Conservation (phyloP, 177 flowering plant species). For the Tripterygium wilfordii region DNA sequence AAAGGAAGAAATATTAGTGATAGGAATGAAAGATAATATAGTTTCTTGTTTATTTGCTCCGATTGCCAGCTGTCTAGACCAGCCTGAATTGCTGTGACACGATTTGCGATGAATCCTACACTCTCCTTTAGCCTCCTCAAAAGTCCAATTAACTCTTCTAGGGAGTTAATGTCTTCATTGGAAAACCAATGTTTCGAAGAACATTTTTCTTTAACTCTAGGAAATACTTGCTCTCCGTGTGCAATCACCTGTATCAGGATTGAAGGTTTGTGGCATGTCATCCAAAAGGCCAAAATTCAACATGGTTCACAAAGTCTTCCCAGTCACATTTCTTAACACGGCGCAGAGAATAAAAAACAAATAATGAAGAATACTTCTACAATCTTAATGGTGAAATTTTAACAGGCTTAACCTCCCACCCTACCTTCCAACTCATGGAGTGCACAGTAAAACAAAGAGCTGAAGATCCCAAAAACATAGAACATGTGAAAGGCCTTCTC, state of each 20-base stretch:
- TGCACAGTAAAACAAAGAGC: too few species aligned
- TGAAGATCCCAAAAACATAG: too few species aligned
- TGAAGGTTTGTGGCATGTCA: too few species aligned
- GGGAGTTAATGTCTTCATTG: constrained; percentile 56
- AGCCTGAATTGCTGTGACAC: constrained; percentile 91
- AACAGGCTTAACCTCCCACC: too few species aligned
- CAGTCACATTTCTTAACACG: too few species aligned
- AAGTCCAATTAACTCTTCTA: constrained; percentile 81
- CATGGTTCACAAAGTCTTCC: too few species aligned
- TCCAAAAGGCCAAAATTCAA: too few species aligned
- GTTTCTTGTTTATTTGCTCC: constrained; percentile 90
- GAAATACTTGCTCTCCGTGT: constrained; percentile 96
- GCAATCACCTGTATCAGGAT: constrained; percentile 63
- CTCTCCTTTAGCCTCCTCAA: constrained; percentile 88
- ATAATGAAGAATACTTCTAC: too few species aligned
- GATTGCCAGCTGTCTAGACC: constrained; percentile 99
- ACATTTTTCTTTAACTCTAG: constrained; percentile 91
- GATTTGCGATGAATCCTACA: constrained; percentile 86
- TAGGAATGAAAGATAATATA: constrained; percentile 92
- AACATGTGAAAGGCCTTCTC: too few species aligned
- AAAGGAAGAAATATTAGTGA: constrained; percentile 90
- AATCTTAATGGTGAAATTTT: too few species aligned
- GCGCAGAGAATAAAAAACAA: too few species aligned
- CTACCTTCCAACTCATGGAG: too few species aligned
- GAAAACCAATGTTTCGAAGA: constrained; percentile 80